A percentile compares a stretch with the other conserved stretches of the same genome.
phyloP scores from a whole-genome alignment of 1,284 basidiomycete species.

The Abortiporus biennis region DNA sequence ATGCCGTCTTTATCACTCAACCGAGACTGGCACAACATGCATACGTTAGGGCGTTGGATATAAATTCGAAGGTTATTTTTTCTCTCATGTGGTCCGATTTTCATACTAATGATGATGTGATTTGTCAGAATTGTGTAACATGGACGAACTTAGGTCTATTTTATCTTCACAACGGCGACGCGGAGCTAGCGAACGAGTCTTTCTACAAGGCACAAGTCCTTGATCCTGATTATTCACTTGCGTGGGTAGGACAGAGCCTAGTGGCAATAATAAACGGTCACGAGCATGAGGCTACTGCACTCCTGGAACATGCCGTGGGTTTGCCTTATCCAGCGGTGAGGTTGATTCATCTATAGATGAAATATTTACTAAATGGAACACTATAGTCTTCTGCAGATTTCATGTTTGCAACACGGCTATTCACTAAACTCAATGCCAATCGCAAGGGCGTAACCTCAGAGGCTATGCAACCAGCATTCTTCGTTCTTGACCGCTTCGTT shows the following conservation, averaged over 20 bases:
- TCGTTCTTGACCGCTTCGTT: conserved; percentile 76
- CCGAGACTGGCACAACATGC: conserved; percentile 84
- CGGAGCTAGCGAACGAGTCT: conserved; percentile 81
- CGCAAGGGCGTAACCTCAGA: conserved; percentile 29
- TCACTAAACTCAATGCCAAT: conserved; percentile 28
- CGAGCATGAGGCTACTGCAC: conserved; percentile 53
- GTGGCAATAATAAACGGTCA: conserved; percentile 70
- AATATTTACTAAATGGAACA: too few relatives aligned
- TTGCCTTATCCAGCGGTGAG: conserved; percentile 67
- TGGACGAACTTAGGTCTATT: conserved; percentile 93
- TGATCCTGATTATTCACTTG: conserved; percentile 84
- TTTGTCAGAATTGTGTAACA: conserved; percentile 55
- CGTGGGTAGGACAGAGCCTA: conserved; percentile 95
- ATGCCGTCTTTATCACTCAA: conserved; percentile 64
- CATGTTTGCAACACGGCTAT: conserved; percentile 66
- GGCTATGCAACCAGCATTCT: conserved; percentile 68
- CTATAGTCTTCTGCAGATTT: conserved; percentile 79
- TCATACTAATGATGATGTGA: conserved; percentile 6
- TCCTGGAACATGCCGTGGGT: conserved; percentile 82
- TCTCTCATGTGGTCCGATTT: neutral
- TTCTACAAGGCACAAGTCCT: conserved; percentile 86
- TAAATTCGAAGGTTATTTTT: conserved; percentile 65
- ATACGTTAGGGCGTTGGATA: conserved; percentile 86
- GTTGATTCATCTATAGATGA: too few relatives aligned
- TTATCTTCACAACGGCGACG: conserved; percentile 80